Conservation (phyloP, 768 basidiomycete species). For the Boletellus emodensis region DNA sequence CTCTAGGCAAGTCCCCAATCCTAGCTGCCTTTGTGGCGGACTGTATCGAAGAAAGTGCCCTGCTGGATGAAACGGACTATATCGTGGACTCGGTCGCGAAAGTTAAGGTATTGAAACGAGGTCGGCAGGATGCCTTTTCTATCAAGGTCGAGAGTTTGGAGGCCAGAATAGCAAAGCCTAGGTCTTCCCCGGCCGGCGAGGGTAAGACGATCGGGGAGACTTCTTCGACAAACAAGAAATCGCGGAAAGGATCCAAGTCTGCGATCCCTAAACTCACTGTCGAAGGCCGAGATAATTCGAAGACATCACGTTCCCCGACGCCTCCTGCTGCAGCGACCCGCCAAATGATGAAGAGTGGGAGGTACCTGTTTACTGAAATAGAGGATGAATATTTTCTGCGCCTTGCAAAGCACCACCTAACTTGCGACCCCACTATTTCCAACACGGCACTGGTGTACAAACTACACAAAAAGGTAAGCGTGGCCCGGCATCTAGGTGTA, state of each 20-base stretch:
- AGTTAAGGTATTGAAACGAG: slow-evolving; percentile 21
- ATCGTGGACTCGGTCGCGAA: slow-evolving; percentile 33
- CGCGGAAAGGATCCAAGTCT: slow-evolving; percentile 2
- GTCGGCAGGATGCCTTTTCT: slow-evolving; percentile 18
- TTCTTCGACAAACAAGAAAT: slow-evolving; percentile 8
- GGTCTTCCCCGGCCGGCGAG: slow-evolving; percentile 4
- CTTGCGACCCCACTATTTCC: slow-evolving; percentile 45
- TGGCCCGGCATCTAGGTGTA: neutral
- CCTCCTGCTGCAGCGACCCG: slow-evolving; percentile 41
- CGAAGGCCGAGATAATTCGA: slow-evolving; percentile 1
- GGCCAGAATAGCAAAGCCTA: slow-evolving; percentile 3
- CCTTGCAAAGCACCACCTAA: slow-evolving; percentile 45
- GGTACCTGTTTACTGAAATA: slow-evolving; percentile 44
- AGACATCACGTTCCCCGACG: slow-evolving; percentile 36
- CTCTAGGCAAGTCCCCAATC: slow-evolving; percentile 44
- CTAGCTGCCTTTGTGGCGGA: slow-evolving; percentile 50
- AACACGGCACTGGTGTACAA: slow-evolving; percentile 34
- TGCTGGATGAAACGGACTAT: slow-evolving; percentile 47
- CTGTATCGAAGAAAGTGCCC: slow-evolving; percentile 39
- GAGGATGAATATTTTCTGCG: slow-evolving; percentile 47
- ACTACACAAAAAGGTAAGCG: slow-evolving; percentile 45
- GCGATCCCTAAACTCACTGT: neutral
- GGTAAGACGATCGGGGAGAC: slow-evolving; percentile 1
- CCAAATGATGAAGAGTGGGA: slow-evolving; percentile 23
- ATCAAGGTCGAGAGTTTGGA: slow-evolving; percentile 11